Conservation (phyloP, 78 protist species). For the Isochrysis galbana region DNA sequence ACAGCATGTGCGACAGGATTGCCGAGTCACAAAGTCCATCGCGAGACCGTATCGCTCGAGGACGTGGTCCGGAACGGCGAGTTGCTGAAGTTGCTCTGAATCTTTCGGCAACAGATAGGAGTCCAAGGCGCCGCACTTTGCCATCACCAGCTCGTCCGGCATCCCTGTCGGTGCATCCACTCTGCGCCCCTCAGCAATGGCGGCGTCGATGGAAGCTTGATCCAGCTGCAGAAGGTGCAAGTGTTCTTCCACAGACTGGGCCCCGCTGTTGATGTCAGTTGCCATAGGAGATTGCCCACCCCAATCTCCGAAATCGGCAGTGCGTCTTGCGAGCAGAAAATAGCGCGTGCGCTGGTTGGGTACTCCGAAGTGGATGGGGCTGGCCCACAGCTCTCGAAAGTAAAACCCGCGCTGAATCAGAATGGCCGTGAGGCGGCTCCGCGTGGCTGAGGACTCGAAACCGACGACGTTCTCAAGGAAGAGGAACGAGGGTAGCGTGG, state of each 20-base stretch:
- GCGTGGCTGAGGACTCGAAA: constrained; percentile 67
- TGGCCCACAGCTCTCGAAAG: constrained; percentile 61
- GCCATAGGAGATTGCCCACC: no score
- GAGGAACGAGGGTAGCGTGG: constrained; percentile 46
- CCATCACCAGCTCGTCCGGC: no score
- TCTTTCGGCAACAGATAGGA: no score
- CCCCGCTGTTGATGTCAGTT: no score
- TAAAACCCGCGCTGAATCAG: constrained; percentile 47
- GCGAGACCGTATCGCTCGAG: background rate
- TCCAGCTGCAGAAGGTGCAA: background rate
- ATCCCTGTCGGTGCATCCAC: no score
- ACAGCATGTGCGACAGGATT: background rate
- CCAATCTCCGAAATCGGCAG: no score
- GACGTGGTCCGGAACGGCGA: background rate
- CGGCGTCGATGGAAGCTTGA: no score
- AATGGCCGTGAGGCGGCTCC: constrained; percentile 33
- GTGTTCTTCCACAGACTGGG: background rate
- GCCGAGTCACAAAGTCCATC: background rate
- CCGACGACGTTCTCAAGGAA: constrained; percentile 78
- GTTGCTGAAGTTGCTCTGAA: no score
- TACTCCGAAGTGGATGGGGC: constrained; percentile 65
- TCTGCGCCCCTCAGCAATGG: no score
- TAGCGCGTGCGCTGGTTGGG: constrained; percentile 78
- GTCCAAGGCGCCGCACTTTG: no score
- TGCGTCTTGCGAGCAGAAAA: constrained; percentile 57